phyloP scores from a whole-genome alignment of 805 yeast species.

The Deakozyma indianensis region DNA sequence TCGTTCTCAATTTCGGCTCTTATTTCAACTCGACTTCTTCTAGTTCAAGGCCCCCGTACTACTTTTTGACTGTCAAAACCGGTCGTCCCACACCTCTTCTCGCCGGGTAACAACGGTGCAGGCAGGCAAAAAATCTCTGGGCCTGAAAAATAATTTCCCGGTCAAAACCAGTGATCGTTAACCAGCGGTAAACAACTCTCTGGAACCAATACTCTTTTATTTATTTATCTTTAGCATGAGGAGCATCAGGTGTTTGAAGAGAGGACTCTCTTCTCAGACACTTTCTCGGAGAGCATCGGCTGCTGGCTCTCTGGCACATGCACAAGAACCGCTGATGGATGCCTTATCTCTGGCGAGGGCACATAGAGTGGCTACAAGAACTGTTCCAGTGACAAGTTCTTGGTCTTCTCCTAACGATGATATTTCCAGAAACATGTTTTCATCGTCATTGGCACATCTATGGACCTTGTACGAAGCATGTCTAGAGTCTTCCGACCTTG shows the following conservation, averaged over 20 bases:
- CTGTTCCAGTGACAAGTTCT: slow-evolving; percentile 6
- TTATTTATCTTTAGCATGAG: too few species aligned
- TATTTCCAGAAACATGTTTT: slow-evolving; percentile 19
- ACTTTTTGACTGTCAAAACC: too few species aligned
- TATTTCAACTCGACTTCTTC: too few species aligned
- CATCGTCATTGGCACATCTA: slow-evolving; percentile 47
- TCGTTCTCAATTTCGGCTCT: too few species aligned
- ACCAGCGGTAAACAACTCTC: too few species aligned
- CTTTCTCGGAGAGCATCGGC: not conserved
- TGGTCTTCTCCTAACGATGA: slow-evolving; percentile 22
- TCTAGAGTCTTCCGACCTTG: slow-evolving; percentile 46
- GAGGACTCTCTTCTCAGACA: not conserved
- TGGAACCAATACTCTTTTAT: too few species aligned
- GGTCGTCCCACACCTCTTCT: too few species aligned
- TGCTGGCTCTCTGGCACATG: not conserved
- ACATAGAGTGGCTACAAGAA: not conserved
- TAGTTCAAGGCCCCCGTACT: too few species aligned
- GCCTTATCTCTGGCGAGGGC: not conserved
- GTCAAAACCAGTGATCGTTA: too few species aligned
- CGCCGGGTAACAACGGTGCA: too few species aligned
- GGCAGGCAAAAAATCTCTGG: too few species aligned
- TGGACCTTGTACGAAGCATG: slow-evolving; percentile 76
- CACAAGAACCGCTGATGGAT: not conserved
- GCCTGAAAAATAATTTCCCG: too few species aligned
- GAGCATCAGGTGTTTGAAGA: not conserved